Percentiles rank a stretch among this genome's conserved stretches.
Evolutionary conservation across 2,329 filamentous ascomycete species (phyloP).

Genomic region (Neodidymelliopsis sp.): DNA sequence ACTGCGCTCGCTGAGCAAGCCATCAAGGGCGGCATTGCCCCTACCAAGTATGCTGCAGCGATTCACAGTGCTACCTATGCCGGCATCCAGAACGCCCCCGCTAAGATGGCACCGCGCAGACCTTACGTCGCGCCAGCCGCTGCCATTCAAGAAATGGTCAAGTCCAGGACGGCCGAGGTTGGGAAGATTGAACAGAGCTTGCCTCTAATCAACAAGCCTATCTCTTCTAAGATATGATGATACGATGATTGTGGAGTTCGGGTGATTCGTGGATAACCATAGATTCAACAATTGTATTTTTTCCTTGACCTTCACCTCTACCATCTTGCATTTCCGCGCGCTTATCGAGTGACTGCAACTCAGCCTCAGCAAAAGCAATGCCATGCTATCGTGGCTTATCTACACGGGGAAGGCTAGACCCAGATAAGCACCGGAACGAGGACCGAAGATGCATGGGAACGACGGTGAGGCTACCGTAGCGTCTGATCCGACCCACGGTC

Average conservation of each 20-base stretch:
- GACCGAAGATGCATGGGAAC: neutral
- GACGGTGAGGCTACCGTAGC: slow-evolving; percentile 9
- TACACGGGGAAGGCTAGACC: slow-evolving; percentile 4
- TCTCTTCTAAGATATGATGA: slow-evolving; percentile 14
- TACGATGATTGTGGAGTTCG: neutral
- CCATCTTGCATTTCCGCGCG: neutral
- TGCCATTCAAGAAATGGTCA: slow-evolving; percentile 21
- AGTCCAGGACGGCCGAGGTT: slow-evolving; percentile 27
- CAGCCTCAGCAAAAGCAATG: slow-evolving; percentile 1
- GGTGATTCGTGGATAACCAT: slow-evolving; percentile 4
- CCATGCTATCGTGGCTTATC: slow-evolving; percentile 2
- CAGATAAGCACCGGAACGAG: slow-evolving; percentile 3
- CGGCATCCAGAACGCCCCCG: slow-evolving; percentile 46
- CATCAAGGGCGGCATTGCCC: slow-evolving; percentile 70
- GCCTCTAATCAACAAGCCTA: slow-evolving; percentile 14
- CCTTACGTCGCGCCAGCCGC: slow-evolving; percentile 26
- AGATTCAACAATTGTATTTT: neutral
- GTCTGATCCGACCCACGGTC: slow-evolving; percentile 1
- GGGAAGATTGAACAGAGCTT: slow-evolving; percentile 27
- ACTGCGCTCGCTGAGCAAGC: slow-evolving; percentile 70
- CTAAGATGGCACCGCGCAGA: slow-evolving; percentile 22
- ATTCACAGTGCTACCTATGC: slow-evolving; percentile 66
- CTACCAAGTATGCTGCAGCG: slow-evolving; percentile 70
- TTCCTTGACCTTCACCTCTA: neutral
- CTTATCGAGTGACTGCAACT: neutral